Evolutionary conservation across 2,329 filamentous ascomycete species (phyloP), one percentile per base, ranked within the genome.

Genomic region (Hirsutella rhossiliensis): DNA sequence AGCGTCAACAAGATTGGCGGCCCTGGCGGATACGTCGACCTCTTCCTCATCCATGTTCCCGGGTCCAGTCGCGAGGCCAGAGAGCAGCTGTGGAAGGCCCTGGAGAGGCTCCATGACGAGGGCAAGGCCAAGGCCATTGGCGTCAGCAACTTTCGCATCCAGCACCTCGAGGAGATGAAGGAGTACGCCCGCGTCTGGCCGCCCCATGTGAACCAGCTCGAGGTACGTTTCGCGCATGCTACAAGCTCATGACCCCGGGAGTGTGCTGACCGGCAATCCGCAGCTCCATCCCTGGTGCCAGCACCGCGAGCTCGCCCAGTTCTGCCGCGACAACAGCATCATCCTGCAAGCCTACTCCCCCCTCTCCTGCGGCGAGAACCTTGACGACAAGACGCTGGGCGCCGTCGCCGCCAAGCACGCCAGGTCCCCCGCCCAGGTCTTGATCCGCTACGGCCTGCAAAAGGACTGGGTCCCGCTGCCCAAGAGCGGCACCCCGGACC

Each of bases 321-420:
- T 64, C 56, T 92, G 87, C 76, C 84, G 85, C 72, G 80, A 87
- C 64, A 71, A 89, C 60, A 81, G 80, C 58, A 89, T 92, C 66
- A 41, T 61, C 20, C 40, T 68, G n/a, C 53, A 66, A 48, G 64
- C 65, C 7, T 67, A 66, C 42, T 63, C 63, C 17, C 64, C 65
- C 1, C 54, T 67, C 31, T 61, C 53, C 2, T 55, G 57, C 23
- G 63, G 62, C 3, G 42, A 54, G 19, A 55, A 56, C 19, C 47
- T 60, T 5, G 64, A 76, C 20, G 78, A 87, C 52, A 62, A 71
- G 44, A 75, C 70, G 0, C 61, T 87, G 5, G 63, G 69, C 6
- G 58, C 57, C 1, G 63, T 86, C 28, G 75, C 77, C 3, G 59
- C 72, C 52, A 80, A 77, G 55, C 73, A 83, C 56, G 62, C 61